Conservation (phyloP, 1,139 yeast species). For the Yamadazyma atmosphaerica region DNA sequence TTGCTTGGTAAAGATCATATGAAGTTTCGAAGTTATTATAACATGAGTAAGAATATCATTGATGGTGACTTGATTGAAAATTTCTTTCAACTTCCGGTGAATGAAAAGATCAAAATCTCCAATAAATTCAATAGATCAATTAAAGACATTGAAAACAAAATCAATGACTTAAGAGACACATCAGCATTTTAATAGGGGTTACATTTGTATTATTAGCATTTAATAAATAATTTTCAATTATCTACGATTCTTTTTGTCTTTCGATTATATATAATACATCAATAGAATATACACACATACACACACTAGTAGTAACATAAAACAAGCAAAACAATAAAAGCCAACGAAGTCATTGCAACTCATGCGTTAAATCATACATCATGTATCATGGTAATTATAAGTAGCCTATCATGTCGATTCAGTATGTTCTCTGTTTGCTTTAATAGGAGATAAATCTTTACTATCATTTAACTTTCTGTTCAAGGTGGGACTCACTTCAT, state of each 20-base stretch:
- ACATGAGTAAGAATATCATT: conserved; percentile 70
- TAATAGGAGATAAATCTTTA: conserved; percentile 16
- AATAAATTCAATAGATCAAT: conserved; percentile 55
- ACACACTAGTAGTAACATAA: background rate
- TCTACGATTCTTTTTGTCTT: conserved; percentile 1
- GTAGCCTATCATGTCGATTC: conserved; percentile 8
- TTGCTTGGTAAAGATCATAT: conserved; percentile 67
- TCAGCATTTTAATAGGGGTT: conserved; percentile 32
- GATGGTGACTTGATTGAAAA: conserved; percentile 87
- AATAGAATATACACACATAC: conserved; percentile 6
- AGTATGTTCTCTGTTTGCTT: conserved; percentile 11
- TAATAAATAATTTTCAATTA: no score
- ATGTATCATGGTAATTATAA: background rate
- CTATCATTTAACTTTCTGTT: conserved; percentile 25
- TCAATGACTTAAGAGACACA: conserved; percentile 58
- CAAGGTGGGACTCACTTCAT: conserved; percentile 42
- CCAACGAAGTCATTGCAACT: background rate
- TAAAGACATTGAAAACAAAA: conserved; percentile 58
- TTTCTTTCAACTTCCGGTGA: conserved; percentile 39
- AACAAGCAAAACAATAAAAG: background rate
- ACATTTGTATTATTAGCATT: no score
- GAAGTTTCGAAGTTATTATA: conserved; percentile 73
- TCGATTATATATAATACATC: conserved; percentile 9
- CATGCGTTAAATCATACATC: background rate
- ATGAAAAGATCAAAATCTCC: conserved; percentile 50